A percentile compares a stretch with the other conserved stretches of the same genome.
Conservation (phyloP, 2,329 filamentous ascomycete genomes). For the Dendrostoma leiphaemia region DNA sequence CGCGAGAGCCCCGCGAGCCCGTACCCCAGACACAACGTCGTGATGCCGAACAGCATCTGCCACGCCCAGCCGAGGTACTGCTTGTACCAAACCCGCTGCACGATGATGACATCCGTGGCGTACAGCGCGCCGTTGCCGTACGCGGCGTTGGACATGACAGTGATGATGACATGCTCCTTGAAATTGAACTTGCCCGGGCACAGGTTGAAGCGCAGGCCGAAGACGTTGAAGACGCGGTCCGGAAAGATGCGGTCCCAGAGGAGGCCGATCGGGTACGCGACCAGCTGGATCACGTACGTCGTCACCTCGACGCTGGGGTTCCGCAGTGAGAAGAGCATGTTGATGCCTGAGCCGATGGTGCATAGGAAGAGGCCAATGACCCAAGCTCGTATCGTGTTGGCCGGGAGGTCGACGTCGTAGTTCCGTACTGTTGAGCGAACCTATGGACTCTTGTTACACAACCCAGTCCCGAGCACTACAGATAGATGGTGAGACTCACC, state of each 20-base stretch:
- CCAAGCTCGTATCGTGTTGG: slow-evolving; percentile 65
- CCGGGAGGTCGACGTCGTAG: slow-evolving; percentile 62
- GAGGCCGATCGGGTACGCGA: slow-evolving; percentile 58
- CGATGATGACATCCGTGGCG: slow-evolving; percentile 50
- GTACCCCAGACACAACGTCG: slow-evolving; percentile 62
- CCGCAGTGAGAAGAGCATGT: slow-evolving; percentile 60
- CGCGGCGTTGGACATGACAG: slow-evolving; percentile 58
- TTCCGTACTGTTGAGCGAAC: slow-evolving; percentile 65
- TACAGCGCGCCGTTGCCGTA: slow-evolving; percentile 58
- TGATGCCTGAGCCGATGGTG: slow-evolving; percentile 60
- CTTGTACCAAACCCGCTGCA: slow-evolving; percentile 55
- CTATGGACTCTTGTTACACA: slow-evolving; percentile 30
- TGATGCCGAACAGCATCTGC: slow-evolving; percentile 57
- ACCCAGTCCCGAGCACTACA: background rate
- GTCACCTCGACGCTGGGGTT: slow-evolving; percentile 59
- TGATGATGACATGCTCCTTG: slow-evolving; percentile 61
- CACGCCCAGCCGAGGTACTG: slow-evolving; percentile 43
- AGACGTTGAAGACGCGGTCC: slow-evolving; percentile 47
- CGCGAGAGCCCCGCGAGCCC: slow-evolving; percentile 59
- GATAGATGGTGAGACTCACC: slow-evolving; percentile 35
- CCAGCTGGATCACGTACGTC: slow-evolving; percentile 60
- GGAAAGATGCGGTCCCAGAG: slow-evolving; percentile 56
- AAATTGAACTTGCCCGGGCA: slow-evolving; percentile 58
- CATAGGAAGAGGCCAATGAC: slow-evolving; percentile 59
- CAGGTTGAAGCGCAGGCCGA: slow-evolving; percentile 54